Evolutionary conservation across 257 asterid species (phyloP).

Genomic region (Solanum dulcamara): DNA sequence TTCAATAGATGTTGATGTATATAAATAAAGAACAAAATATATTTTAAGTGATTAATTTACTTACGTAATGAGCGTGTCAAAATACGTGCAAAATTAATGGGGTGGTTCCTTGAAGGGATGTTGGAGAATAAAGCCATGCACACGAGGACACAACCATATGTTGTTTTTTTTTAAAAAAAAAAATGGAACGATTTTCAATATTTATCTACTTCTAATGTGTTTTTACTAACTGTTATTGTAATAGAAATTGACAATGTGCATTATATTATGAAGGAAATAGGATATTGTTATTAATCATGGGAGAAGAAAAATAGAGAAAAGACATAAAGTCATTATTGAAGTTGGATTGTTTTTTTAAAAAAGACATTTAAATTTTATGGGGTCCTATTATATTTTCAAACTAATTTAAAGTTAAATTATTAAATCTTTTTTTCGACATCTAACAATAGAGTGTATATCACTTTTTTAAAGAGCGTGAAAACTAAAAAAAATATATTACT

Average conservation of each 20-base stretch:
- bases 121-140: conserved; percentile 3
- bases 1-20: not conserved
- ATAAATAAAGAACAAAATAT: not conserved
- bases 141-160: conserved; percentile 7
- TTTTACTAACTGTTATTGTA: not conserved
- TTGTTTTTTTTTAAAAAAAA: too few relatives aligned
- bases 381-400: too few relatives aligned
- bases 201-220: not conserved
- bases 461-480: too few relatives aligned
- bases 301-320: too few relatives aligned
- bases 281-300: not conserved
- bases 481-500: too few relatives aligned
- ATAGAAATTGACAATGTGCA: not conserved
- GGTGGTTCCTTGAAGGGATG: not conserved
- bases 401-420: too few relatives aligned
- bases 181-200: not conserved
- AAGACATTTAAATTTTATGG: too few relatives aligned
- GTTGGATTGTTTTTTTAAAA: too few relatives aligned
- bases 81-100: not conserved
- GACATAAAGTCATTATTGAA: too few relatives aligned
- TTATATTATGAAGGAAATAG: not conserved
- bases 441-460: too few relatives aligned
- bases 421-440: too few relatives aligned
- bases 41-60: not conserved
- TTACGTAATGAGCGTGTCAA: not conserved